Percentiles rank a stretch among this genome's conserved stretches.
Conservation (phyloP, 2,329 filamentous ascomycete genomes). For the Fusarium euwallaceae region DNA sequence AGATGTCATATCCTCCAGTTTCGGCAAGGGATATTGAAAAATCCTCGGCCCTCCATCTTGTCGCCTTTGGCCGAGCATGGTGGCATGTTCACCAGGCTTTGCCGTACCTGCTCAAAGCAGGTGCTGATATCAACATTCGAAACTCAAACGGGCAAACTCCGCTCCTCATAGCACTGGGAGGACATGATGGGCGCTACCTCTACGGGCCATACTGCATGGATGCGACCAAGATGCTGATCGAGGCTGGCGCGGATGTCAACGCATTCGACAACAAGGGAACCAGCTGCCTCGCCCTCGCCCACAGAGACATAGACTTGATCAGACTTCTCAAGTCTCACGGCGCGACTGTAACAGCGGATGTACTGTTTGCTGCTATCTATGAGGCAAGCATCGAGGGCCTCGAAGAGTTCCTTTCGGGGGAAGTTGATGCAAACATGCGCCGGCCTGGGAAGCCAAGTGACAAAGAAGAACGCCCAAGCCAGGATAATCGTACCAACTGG, state of each 20-base stretch:
- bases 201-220: constrained; percentile 23
- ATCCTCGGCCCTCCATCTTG: constrained; percentile 29
- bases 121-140: constrained; percentile 29
- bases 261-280: constrained; percentile 17
- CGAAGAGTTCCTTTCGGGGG: constrained; percentile 29
- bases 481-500: background rate
- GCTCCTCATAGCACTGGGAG: constrained; percentile 30
- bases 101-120: constrained; percentile 37
- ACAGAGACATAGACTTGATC: constrained; percentile 15
- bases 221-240: constrained; percentile 34
- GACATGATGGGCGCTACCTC: background rate
- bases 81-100: constrained; percentile 43
- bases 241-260: constrained; percentile 41
- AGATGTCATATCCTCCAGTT: background rate
- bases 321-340: constrained; percentile 31
- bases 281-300: constrained; percentile 25
- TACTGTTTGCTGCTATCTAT: constrained; percentile 35
- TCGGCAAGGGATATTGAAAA: background rate
- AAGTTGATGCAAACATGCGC: constrained; percentile 26
- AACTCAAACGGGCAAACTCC: constrained; percentile 26
- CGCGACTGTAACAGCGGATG: constrained; percentile 20
- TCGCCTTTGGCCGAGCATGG: constrained; percentile 29
- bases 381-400: constrained; percentile 8
- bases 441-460: background rate
- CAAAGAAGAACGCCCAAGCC: background rate